A percentile compares a stretch with the other conserved stretches of the same genome.
phyloP scores from a whole-genome alignment of 192 early-diverging fungal genomes.

The Funneliformis mosseae region DNA sequence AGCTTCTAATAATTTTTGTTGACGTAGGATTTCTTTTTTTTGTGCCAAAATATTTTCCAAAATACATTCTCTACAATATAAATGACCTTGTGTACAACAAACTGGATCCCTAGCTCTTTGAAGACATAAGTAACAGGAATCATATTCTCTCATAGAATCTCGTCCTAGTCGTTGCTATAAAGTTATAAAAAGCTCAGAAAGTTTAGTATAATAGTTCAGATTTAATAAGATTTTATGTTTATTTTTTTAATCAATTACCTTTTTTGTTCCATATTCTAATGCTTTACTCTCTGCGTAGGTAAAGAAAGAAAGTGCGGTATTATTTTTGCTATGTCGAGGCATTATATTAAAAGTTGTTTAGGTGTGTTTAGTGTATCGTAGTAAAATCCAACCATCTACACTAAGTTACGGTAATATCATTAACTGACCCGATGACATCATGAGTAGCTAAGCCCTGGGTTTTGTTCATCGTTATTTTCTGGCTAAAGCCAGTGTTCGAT shows the following conservation, averaged over 20 bases:
- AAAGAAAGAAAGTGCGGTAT: slow-evolving; percentile 87
- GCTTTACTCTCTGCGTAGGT: slow-evolving; percentile 87
- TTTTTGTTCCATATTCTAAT: slow-evolving; percentile 90
- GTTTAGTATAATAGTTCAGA: too few species aligned
- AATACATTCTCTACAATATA: slow-evolving; percentile 90
- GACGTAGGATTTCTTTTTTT: slow-evolving; percentile 73
- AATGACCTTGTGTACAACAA: slow-evolving; percentile 73
- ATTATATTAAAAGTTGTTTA: too few species aligned
- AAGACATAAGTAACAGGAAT: slow-evolving; percentile 89
- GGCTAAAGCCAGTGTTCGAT: too few species aligned
- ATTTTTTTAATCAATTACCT: too few species aligned
- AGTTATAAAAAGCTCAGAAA: too few species aligned
- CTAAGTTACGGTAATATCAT: too few species aligned
- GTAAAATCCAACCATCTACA: too few species aligned
- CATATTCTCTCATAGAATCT: slow-evolving; percentile 81
- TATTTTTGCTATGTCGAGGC: slow-evolving; percentile 92
- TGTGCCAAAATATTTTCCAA: slow-evolving; percentile 83
- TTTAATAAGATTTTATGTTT: too few species aligned
- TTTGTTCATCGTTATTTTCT: too few species aligned
- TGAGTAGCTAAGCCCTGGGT: too few species aligned
- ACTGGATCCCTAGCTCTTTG: slow-evolving; percentile 73
- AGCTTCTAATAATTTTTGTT: slow-evolving; percentile 50
- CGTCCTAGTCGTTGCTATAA: slow-evolving; percentile 75
- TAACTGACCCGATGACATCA: too few species aligned
- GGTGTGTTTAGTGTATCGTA: too few species aligned